These are phyloP conservation scores for Castanea mollissima DNA, from an alignment of 306 rosid genomes.

Conservation along the genomic window DNA sequence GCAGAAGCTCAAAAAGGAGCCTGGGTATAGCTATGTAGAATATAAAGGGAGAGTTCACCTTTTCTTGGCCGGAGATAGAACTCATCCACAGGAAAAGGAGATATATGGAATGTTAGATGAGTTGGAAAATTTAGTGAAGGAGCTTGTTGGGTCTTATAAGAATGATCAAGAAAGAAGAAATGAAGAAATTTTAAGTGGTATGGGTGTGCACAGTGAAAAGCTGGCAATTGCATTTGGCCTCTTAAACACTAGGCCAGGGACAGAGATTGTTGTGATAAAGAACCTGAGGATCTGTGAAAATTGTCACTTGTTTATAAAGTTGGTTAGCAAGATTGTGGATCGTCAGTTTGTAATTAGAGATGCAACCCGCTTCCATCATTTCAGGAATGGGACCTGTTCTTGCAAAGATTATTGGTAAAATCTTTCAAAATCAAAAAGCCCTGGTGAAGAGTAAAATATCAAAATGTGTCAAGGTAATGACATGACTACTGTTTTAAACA, in stretches of 20 bases:
- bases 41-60: constrained; percentile 62
- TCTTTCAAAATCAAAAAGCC: not conserved
- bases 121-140: constrained; percentile 52
- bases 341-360: constrained; percentile 78
- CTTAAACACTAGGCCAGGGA: constrained; percentile 51
- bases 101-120: constrained; percentile 61
- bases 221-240: constrained; percentile 73
- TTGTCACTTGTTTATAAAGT: constrained; percentile 74
- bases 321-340: constrained; percentile 71
- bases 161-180: constrained; percentile 31
- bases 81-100: constrained; percentile 44
- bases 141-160: constrained; percentile 26
- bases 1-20: constrained; percentile 67
- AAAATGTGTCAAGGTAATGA: not conserved
- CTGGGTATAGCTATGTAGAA: constrained; percentile 76
- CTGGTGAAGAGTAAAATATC: not conserved
- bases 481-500: not conserved
- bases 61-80: constrained; percentile 71
- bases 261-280: constrained; percentile 69
- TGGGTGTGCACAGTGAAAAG: constrained; percentile 73
- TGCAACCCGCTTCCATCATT: constrained; percentile 88
- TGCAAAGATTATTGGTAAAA: constrained; percentile 85
- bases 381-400: constrained; percentile 72
- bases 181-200: constrained; percentile 40
- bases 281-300: constrained; percentile 83